phyloP scores from a whole-genome alignment of 305 asterid genomes.

The Coffea humblotiana region DNA sequence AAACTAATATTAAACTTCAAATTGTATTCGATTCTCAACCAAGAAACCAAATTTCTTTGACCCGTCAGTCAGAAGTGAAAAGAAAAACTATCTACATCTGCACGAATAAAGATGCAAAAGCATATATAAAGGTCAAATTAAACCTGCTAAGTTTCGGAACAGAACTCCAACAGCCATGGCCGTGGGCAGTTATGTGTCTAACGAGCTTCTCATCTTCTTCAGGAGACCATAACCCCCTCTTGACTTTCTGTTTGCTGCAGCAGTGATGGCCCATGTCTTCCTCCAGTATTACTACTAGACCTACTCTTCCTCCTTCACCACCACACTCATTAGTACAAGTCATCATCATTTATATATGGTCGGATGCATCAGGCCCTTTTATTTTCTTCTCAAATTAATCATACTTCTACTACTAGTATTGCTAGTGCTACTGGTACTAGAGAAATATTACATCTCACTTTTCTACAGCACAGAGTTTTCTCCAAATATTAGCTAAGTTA shows the following conservation, averaged over 20 bases:
- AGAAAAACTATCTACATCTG: not conserved
- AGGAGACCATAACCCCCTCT: conserved; percentile 96
- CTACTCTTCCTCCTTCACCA: conserved; percentile 6
- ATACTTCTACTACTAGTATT: conserved; percentile 1
- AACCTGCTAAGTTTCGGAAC: conserved; percentile 87
- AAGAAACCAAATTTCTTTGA: too few species aligned
- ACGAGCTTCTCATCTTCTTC: conserved; percentile 86
- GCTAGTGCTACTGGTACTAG: not conserved
- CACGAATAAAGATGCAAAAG: not conserved
- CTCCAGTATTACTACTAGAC: not conserved
- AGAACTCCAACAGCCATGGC: conserved; percentile 96
- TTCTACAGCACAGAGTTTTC: conserved; percentile 25
- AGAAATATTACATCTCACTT: conserved; percentile 7
- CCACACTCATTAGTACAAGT: conserved; percentile 19
- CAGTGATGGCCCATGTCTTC: conserved; percentile 76
- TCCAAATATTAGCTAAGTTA: conserved; percentile 40
- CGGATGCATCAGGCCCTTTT: not conserved
- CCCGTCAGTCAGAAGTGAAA: not conserved
- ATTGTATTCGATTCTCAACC: too few species aligned
- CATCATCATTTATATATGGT: conserved; percentile 28
- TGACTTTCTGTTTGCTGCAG: conserved; percentile 92
- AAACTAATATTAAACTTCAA: too few species aligned
- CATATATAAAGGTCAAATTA: too few species aligned
- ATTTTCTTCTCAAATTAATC: conserved; percentile 22
- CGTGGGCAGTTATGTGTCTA: conserved; percentile 59